Evolutionary conservation across 805 yeast species (phyloP).

Genomic region (Yarrowia keelungensis): DNA sequence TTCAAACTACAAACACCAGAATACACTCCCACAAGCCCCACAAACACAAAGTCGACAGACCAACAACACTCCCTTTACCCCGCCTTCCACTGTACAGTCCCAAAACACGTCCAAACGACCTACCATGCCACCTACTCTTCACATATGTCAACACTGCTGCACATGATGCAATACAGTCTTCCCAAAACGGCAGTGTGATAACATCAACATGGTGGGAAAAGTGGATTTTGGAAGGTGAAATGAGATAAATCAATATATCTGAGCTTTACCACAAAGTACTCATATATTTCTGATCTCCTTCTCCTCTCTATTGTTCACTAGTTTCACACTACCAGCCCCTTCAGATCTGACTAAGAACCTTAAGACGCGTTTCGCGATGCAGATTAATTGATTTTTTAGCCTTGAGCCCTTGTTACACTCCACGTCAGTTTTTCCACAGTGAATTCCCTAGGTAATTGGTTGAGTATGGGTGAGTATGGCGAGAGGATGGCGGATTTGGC

Average conservation of each 20-base stretch:
- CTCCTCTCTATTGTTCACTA: not conserved
- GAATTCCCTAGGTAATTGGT: conserved; percentile 35
- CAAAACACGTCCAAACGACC: not conserved
- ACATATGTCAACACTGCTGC: not conserved
- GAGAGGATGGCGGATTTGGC: not conserved
- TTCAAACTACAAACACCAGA: no score
- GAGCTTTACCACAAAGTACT: no score
- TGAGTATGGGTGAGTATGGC: conserved; percentile 30
- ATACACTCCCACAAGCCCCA: no score
- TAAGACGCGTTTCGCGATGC: conserved; percentile 31
- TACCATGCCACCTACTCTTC: no score
- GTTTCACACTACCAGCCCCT: not conserved
- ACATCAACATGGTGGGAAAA: not conserved
- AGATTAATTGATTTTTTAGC: conserved; percentile 26
- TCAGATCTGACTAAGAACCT: conserved; percentile 11
- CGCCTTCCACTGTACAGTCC: no score
- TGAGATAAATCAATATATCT: no score
- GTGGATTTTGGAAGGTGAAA: not conserved
- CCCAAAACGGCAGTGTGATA: conserved; percentile 5
- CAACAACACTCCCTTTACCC: no score
- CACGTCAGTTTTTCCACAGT: conserved; percentile 25
- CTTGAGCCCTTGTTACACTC: not conserved
- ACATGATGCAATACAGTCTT: conserved; percentile 21
- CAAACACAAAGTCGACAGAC: no score
- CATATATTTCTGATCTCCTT: no score